Conservation (phyloP, 805 yeast genomes). For the Huiozyma naganishii region DNA sequence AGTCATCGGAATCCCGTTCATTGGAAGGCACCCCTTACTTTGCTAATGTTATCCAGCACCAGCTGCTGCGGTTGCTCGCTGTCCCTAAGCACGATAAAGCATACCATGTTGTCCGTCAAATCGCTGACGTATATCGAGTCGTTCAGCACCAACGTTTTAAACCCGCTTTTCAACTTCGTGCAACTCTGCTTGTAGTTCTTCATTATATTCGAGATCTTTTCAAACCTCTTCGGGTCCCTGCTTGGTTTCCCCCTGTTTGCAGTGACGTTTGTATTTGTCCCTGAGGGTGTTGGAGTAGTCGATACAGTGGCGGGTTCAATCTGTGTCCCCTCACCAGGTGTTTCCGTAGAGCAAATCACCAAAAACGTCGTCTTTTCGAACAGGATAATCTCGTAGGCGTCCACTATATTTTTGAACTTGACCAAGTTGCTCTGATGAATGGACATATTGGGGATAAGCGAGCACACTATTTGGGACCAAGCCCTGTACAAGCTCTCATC, state of each 20-base stretch:
- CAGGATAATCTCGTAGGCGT: slow-evolving; percentile 81
- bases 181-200: slow-evolving; percentile 91
- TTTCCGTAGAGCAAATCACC: slow-evolving; percentile 34
- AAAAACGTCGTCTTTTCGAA: slow-evolving; percentile 91
- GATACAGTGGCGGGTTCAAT: slow-evolving; percentile 22
- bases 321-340: slow-evolving; percentile 10
- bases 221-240: slow-evolving; percentile 81
- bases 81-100: slow-evolving; percentile 47
- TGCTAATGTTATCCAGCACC: slow-evolving; percentile 45
- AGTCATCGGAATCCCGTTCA: slow-evolving; percentile 6
- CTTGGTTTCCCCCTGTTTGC: slow-evolving; percentile 7
- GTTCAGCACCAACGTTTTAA: slow-evolving; percentile 62
- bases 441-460: slow-evolving; percentile 84
- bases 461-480: slow-evolving; percentile 93
- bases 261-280: slow-evolving; percentile 8
- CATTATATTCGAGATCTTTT: slow-evolving; percentile 85
- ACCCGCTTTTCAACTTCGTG: slow-evolving; percentile 74
- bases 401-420: slow-evolving; percentile 59
- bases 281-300: slow-evolving; percentile 1
- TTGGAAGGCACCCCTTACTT: slow-evolving; percentile 45
- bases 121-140: slow-evolving; percentile 45
- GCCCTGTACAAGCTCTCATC: slow-evolving; percentile 93
- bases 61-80: slow-evolving; percentile 28
- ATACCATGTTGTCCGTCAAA: slow-evolving; percentile 49
- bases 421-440: slow-evolving; percentile 65